Base-by-base conservation (phyloP, 257 asterid genomes). In the Capsicum chinense region DNA sequence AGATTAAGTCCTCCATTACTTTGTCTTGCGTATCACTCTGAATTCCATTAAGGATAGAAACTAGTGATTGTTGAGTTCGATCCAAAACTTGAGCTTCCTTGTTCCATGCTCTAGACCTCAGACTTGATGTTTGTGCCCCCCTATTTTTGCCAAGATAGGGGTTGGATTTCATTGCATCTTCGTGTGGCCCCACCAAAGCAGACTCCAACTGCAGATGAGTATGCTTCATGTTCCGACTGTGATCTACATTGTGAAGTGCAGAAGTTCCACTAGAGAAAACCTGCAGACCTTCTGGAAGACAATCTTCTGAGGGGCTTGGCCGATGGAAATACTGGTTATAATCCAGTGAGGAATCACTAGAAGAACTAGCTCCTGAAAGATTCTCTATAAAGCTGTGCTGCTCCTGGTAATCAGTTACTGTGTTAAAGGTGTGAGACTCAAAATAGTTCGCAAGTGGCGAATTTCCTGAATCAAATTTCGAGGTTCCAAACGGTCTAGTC, bases 291-390 rank as follows among this genome's bases (percentile, higher is more conserved):
- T 87, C 89, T 82, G 87, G 94, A 76, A 83, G 86, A 85, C 63
- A 60, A 83, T 87, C 89, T 37, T 79, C 83, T n/a, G 89, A 85
- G 17, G 90, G 81, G 54, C 88, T 86, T 26, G 90, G 88, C 48
- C 85, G 94, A 17, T 88, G 95, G 74, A 86, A 74, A 86, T 80
- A 83, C 60, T 86, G 70, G 83, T 71, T 88, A 84, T 87, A 90
- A 88, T 90, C 92, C 80, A 86, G 88, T 1, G 93, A 88, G 62
- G 98, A 91, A 71, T 88, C 90, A n/a, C 94, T 90, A 17, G 95
- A 91, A 81, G 89, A 89, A 68, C 90, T 89, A 84, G 91, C 85
- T 66, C 84, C 91, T n/a, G 95, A 90, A 82, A 87, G 86, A 86
- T 87, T 90, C 50, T 92, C 93, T 3, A 92, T 84, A 26, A 92